Percentiles rank a stretch among this genome's conserved stretches.
phyloP scores from a whole-genome alignment of 768 basidiomycete genomes.

The Hortiboletus campestris region DNA sequence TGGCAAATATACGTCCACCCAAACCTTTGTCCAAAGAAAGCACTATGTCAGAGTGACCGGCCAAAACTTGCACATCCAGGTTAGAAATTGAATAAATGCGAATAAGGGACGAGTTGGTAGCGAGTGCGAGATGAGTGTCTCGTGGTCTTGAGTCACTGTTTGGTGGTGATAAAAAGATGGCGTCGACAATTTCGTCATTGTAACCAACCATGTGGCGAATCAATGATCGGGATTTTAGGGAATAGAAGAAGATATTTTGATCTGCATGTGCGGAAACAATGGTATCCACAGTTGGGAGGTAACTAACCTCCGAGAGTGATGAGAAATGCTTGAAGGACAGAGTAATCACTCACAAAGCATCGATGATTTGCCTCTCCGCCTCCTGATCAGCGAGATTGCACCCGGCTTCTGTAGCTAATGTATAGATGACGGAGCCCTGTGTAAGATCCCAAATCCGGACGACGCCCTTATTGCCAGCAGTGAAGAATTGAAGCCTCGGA shows the following conservation, averaged over 20 bases:
- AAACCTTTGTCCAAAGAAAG: conserved; percentile 73
- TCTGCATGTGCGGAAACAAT: conserved; percentile 89
- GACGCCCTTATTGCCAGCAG: conserved; percentile 87
- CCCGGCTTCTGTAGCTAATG: conserved; percentile 48
- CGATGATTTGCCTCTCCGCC: conserved; percentile 80
- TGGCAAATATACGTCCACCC: conserved; percentile 73
- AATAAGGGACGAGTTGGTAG: conserved; percentile 96
- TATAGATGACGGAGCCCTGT: conserved; percentile 60
- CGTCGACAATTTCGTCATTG: conserved; percentile 97
- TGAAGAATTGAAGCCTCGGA: conserved; percentile 66
- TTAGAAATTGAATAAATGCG: conserved; percentile 78
- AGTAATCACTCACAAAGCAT: conserved; percentile 67
- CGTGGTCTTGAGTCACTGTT: conserved; percentile 26
- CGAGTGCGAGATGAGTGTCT: conserved; percentile 84
- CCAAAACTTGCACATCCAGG: conserved; percentile 81
- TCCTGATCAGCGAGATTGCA: conserved; percentile 48
- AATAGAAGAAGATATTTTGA: conserved; percentile 94
- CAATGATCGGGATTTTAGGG: conserved; percentile 60
- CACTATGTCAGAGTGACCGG: conserved; percentile 91
- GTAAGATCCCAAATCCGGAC: conserved; percentile 83
- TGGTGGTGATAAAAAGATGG: conserved; percentile 64
- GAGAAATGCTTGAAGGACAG: conserved; percentile 12
- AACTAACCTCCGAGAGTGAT: conserved; percentile 44
- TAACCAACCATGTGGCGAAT: conserved; percentile 89
- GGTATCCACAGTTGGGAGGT: conserved; percentile 59